These are phyloP conservation scores for Alternaria sp. DNA, from an alignment of 2,329 filamentous ascomycete species.

Conservation along the genomic window DNA sequence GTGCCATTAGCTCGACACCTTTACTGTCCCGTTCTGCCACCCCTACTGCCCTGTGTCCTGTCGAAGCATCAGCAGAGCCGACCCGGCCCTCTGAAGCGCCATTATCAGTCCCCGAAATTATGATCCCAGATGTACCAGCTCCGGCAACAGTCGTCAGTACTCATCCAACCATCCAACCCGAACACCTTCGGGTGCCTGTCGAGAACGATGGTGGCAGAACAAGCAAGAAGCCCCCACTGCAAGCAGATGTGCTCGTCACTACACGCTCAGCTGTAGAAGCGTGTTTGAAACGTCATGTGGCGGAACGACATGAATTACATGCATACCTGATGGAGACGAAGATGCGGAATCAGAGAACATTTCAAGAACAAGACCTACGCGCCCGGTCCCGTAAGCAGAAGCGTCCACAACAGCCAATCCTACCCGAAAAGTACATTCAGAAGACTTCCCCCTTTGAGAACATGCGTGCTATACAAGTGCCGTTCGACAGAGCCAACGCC, in stretches of 20 bases:
- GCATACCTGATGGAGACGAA: conserved; percentile 19
- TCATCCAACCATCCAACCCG: neutral
- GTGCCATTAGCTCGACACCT: neutral
- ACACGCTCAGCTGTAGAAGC: conserved; percentile 14
- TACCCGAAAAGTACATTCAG: conserved; percentile 23
- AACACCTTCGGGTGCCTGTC: neutral
- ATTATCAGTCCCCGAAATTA: neutral
- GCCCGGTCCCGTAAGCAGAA: conserved; percentile 3
- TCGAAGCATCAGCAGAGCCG: neutral
- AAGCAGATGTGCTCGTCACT: conserved; percentile 12
- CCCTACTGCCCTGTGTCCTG: neutral
- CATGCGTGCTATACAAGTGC: conserved; percentile 26
- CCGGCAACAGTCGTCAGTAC: neutral
- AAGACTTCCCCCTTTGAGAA: conserved; percentile 28
- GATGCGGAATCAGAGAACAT: conserved; percentile 30
- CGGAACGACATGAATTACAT: conserved; percentile 19
- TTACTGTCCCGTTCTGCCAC: neutral
- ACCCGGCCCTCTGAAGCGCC: neutral
- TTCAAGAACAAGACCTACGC: conserved; percentile 25
- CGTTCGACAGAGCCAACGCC: conserved; percentile 1
- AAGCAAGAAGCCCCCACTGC: neutral
- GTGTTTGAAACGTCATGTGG: conserved; percentile 20
- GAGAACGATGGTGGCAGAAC: neutral
- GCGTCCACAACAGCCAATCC: neutral
- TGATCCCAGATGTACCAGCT: neutral